Percentiles rank a stretch among this genome's conserved stretches.
phyloP scores from a whole-genome alignment of 495 filamentous ascomycete species.

The Lepidopterella palustris region DNA sequence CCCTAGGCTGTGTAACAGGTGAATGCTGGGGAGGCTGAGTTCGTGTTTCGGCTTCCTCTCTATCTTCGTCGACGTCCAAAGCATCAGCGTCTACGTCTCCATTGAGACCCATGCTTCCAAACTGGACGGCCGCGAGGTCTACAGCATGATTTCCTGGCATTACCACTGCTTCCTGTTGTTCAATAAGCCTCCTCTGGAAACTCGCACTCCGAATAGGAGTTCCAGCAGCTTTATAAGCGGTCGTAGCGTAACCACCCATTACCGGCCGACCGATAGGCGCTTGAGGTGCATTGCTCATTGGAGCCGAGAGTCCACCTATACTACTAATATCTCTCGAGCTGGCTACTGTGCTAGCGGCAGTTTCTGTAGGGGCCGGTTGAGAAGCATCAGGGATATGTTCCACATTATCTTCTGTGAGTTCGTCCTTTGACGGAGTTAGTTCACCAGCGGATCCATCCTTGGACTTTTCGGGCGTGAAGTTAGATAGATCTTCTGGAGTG shows the following conservation, averaged over 20 bases:
- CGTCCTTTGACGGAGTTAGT: constrained; percentile 65
- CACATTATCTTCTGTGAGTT: constrained; percentile 85
- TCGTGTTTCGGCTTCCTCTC: constrained; percentile 91
- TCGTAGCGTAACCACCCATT: constrained; percentile 63
- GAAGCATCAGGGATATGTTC: constrained; percentile 82
- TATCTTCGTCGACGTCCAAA: constrained; percentile 84
- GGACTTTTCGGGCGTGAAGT: constrained; percentile 15
- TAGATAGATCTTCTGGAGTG: constrained; percentile 40
- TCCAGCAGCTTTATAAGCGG: constrained; percentile 68
- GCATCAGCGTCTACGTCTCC: constrained; percentile 53
- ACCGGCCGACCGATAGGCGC: constrained; percentile 52
- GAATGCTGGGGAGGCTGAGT: constrained; percentile 92
- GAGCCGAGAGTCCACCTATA: constrained; percentile 46
- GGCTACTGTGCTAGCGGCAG: constrained; percentile 82
- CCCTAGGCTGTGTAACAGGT: constrained; percentile 78
- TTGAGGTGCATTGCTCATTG: constrained; percentile 51
- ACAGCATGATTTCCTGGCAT: constrained; percentile 99
- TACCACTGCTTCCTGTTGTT: constrained; percentile 94
- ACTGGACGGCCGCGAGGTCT: constrained; percentile 90
- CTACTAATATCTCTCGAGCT: constrained; percentile 71
- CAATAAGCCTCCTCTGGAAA: constrained; percentile 74
- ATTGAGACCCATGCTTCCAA: constrained; percentile 90
- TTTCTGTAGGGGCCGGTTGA: constrained; percentile 64
- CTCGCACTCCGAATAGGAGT: constrained; percentile 57
- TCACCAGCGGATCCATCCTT: constrained; percentile 27